Evolutionary conservation across 352 stramenopile species (phyloP).

Genomic region (Phytophthora colocasiae): DNA sequence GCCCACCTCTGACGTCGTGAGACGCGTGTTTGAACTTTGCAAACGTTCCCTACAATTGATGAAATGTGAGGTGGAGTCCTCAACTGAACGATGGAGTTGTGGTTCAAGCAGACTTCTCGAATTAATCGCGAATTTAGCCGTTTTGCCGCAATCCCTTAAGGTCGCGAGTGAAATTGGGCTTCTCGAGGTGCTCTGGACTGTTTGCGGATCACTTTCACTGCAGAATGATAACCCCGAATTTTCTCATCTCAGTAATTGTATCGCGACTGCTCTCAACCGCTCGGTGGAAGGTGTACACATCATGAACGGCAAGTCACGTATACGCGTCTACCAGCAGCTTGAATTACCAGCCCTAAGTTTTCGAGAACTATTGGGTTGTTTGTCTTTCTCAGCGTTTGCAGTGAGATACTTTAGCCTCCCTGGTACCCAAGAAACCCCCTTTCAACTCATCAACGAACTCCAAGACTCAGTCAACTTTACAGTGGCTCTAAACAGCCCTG

Average conservation of each 20-base stretch:
- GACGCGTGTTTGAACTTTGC: conserved; percentile 19
- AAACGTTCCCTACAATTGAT: conserved; percentile 12
- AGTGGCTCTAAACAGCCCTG: conserved; percentile 47
- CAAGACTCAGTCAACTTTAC: conserved; percentile 32
- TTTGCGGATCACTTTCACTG: not conserved
- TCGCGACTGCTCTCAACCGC: conserved; percentile 1
- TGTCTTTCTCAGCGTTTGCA: conserved; percentile 14
- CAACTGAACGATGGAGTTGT: not conserved
- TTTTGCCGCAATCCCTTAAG: conserved; percentile 7
- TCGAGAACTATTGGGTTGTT: conserved; percentile 11
- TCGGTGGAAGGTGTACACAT: conserved; percentile 14
- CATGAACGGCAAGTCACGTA: not conserved
- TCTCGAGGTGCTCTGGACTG: conserved; percentile 16
- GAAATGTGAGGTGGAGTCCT: not conserved
- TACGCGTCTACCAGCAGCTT: conserved; percentile 1
- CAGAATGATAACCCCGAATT: conserved; percentile 2
- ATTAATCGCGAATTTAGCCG: conserved; percentile 3
- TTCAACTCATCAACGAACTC: conserved; percentile 15
- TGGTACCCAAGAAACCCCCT: conserved; percentile 23
- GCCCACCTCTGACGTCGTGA: not conserved
- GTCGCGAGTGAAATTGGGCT: conserved; percentile 14
- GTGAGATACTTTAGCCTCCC: conserved; percentile 26
- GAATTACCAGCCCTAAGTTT: conserved; percentile 2
- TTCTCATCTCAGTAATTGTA: conserved; percentile 1
- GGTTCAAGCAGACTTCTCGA: conserved; percentile 7